Conservation (phyloP, 345 rosid genomes). For the Citropsis articulata region DNA sequence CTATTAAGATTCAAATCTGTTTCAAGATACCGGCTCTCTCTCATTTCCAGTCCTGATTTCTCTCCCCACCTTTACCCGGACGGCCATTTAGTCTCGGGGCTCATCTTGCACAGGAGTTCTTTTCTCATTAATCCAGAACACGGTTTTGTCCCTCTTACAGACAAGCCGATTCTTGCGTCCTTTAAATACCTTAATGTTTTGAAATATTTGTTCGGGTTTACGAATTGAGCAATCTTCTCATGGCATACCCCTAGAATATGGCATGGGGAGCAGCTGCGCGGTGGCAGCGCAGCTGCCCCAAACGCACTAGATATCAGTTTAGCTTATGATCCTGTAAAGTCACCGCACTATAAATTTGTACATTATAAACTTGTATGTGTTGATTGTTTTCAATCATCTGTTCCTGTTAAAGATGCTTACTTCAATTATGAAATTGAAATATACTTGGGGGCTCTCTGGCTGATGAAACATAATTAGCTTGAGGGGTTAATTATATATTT, state of each 20-base stretch:
- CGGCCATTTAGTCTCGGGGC: background rate
- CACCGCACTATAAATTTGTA: slow-evolving; percentile 8
- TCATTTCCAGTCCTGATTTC: slow-evolving; percentile 27
- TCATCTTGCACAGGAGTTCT: background rate
- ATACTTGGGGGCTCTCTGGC: too few species aligned
- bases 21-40: slow-evolving; percentile 29
- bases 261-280: too few species aligned
- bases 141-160: background rate
- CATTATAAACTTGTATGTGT: background rate
- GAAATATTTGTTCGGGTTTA: background rate
- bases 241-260: too few species aligned
- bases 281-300: too few species aligned
- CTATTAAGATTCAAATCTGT: slow-evolving; percentile 28
- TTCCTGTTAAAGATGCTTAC: too few species aligned
- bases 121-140: background rate
- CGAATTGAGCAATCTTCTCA: too few species aligned
- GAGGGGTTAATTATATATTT: too few species aligned
- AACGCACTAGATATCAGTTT: slow-evolving; percentile 26
- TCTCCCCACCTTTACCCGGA: background rate
- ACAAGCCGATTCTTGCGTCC: background rate
- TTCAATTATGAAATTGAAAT: too few species aligned
- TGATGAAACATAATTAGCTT: too few species aligned
- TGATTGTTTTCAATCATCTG: too few species aligned
- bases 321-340: slow-evolving; percentile 43
- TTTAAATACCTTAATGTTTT: background rate